These are phyloP conservation scores for Solanum chacoense DNA, from an alignment of 305 asterid species.

Conservation along the genomic window DNA sequence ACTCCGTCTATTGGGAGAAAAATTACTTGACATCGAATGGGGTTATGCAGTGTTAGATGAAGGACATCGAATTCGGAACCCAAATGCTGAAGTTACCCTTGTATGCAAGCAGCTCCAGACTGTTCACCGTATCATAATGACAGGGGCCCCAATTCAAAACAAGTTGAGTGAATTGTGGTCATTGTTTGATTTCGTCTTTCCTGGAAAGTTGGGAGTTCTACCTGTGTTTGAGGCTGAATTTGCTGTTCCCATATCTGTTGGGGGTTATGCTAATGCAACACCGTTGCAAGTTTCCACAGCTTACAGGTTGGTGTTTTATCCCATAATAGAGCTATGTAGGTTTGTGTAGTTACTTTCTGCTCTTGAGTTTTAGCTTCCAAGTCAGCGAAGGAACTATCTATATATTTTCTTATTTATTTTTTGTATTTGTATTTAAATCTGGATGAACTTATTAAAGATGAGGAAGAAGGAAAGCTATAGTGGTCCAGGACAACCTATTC, in stretches of 20 bases:
- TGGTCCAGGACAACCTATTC: not conserved
- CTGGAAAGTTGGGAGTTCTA: conserved; percentile 91
- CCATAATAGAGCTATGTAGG: not conserved
- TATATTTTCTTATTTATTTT: not conserved
- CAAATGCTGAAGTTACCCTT: conserved; percentile 89
- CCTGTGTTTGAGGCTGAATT: conserved; percentile 97
- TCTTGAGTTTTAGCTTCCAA: not conserved
- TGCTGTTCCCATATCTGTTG: conserved; percentile 95
- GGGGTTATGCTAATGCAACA: conserved; percentile 93
- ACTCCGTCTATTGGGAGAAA: conserved; percentile 71
- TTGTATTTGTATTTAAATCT: not conserved
- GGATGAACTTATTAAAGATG: not conserved
- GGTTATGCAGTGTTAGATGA: conserved; percentile 92
- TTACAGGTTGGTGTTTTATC: conserved; percentile 46
- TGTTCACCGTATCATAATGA: conserved; percentile 90
- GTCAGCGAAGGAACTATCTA: not conserved
- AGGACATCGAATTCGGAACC: conserved; percentile 96
- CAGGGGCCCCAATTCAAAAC: conserved; percentile 89
- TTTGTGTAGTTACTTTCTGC: not conserved
- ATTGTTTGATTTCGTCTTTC: conserved; percentile 93
- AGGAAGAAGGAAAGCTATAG: not conserved
- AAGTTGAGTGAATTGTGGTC: conserved; percentile 93
- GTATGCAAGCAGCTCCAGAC: conserved; percentile 97
- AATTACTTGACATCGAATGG: conserved; percentile 84
- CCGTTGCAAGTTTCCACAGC: conserved; percentile 96